Evolutionary conservation across 768 basidiomycete species (phyloP), one percentile per base, ranked within the genome.

Genomic region (Trametes cubensis): DNA sequence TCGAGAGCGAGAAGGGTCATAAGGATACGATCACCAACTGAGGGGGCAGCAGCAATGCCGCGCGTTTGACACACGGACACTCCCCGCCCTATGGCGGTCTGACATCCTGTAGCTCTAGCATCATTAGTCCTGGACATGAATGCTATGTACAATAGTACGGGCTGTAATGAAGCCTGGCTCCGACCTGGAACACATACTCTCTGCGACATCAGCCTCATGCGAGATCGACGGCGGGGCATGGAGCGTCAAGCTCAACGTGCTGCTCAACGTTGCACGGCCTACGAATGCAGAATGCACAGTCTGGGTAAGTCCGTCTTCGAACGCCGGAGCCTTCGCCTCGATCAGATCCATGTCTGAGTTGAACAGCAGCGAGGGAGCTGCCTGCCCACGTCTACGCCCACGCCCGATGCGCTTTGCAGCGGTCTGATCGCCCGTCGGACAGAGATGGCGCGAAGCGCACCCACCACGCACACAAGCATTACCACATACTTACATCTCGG

Each of bases 1-100:
- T 79, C 1, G 82, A 79, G 49, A 83, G 82, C 69, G 86, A 86
- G 82, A 82, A 80, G 63, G 85, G 85, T 14, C 82, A 82, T 71
- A 75, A 75, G 62, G 80, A 81, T 63, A 72, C 67, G 34, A 55
- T 77, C 42, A 71, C 64, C 13, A 70, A 71, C 28, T 75, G 67
- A 76, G 34, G 14, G 23, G 7, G 44, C 5, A 42, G 48, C n/a
- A 46, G 48, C 48, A 49, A 14, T 8, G 20, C 54, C 11, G 38
- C 56, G 25, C 25, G 23, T 10, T 41, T 58, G 47, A 20, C 20
- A 28, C 38, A 41, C 28, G 39, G 56, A 48, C 51, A 40, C 28
- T 30, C 23, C 34, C 34, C 50, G 41, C 34, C 41, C 26, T 40
- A 34, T 20, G 38, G 38, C 62, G 48, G 23, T n/a, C 21, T 38